Percentiles rank a stretch among this genome's conserved stretches.
Evolutionary conservation across 441 rosid species (phyloP).

Genomic region (Iberis amara): DNA sequence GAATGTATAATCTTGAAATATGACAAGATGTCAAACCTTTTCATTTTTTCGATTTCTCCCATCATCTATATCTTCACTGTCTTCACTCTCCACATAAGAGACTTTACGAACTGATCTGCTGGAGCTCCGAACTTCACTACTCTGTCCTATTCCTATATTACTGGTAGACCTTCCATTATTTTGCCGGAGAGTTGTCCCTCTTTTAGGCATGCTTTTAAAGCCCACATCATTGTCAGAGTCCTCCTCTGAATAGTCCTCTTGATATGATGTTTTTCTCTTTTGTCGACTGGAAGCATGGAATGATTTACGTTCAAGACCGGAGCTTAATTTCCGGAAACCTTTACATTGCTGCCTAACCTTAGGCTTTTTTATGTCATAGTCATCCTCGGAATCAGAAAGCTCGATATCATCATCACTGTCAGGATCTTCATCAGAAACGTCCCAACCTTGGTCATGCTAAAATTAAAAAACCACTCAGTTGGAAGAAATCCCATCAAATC

Average conservation of each 20-base stretch:
- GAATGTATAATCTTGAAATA: slow-evolving; percentile 7
- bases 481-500: slow-evolving; percentile 21
- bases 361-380: slow-evolving; percentile 53
- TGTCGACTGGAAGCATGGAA: slow-evolving; percentile 45
- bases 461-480: slow-evolving; percentile 20
- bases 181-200: slow-evolving; percentile 64
- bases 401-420: slow-evolving; percentile 60
- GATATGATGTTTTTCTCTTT: slow-evolving; percentile 62
- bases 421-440: slow-evolving; percentile 68
- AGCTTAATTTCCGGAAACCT: slow-evolving; percentile 45
- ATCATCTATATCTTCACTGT: slow-evolving; percentile 91
- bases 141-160: slow-evolving; percentile 37
- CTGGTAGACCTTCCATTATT: slow-evolving; percentile 48
- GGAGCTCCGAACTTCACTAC: slow-evolving; percentile 84
- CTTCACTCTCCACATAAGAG: slow-evolving; percentile 98
- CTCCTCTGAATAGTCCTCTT: slow-evolving; percentile 69
- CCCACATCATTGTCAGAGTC: slow-evolving; percentile 67
- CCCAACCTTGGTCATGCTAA: slow-evolving; percentile 71
- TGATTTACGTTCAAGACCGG: slow-evolving; percentile 48
- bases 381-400: slow-evolving; percentile 70
- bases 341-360: slow-evolving; percentile 60
- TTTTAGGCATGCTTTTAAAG: slow-evolving; percentile 53
- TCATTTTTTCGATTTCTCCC: slow-evolving; percentile 59
- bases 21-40: slow-evolving; percentile 49
- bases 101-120: slow-evolving; percentile 89